Conservation (phyloP, 805 yeast species). For the Saccharomycopsis sp. region DNA sequence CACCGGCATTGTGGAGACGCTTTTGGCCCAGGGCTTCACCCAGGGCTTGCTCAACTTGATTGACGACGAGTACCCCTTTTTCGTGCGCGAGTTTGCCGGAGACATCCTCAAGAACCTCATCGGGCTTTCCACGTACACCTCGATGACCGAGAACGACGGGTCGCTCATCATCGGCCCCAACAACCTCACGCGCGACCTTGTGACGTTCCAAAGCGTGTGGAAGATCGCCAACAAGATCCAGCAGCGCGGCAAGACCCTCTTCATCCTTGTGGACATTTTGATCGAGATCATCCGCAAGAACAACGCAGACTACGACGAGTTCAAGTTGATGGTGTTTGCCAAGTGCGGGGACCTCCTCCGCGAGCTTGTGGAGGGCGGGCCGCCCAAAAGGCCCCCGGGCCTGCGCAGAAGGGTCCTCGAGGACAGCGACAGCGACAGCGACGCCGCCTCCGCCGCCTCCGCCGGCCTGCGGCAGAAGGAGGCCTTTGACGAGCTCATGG, state of each 20-base stretch:
- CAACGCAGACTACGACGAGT: conserved; percentile 89
- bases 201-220: conserved; percentile 61
- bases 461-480: conserved; percentile 21
- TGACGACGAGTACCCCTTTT: conserved; percentile 57
- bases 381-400: not conserved
- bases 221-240: conserved; percentile 73
- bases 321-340: conserved; percentile 34
- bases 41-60: conserved; percentile 67
- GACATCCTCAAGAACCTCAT: conserved; percentile 92
- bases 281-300: conserved; percentile 93
- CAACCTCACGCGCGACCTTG: conserved; percentile 85
- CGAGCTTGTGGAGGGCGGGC: not conserved
- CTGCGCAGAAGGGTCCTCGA: not conserved
- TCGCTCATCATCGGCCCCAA: conserved; percentile 94
- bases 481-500: conserved; percentile 34
- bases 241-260: conserved; percentile 76
- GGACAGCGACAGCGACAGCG: not conserved
- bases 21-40: conserved; percentile 67
- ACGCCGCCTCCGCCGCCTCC: not conserved
- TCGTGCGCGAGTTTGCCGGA: conserved; percentile 86
- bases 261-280: conserved; percentile 90
- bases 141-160: conserved; percentile 81
- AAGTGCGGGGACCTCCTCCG: conserved; percentile 2
- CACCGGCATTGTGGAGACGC: conserved; percentile 74
- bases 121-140: conserved; percentile 63